A percentile compares a stretch with the other conserved stretches of the same genome.
Conservation (phyloP, 768 basidiomycete species). For the Fomitopsis serialis region DNA sequence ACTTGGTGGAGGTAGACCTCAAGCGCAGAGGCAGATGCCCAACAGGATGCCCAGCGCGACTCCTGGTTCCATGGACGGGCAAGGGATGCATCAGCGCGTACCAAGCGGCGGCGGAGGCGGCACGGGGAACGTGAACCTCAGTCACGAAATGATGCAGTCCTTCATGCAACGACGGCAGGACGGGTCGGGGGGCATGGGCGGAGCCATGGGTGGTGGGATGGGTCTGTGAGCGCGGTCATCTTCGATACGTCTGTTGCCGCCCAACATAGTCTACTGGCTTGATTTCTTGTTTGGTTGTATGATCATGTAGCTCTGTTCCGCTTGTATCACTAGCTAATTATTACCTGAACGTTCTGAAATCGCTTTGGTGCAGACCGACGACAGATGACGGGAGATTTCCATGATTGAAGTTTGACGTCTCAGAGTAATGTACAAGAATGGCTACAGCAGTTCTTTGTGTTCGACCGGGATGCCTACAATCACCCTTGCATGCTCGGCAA, state of each 20-base stretch:
- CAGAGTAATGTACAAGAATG: no score
- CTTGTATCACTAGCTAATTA: not conserved
- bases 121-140: conserved; percentile 20
- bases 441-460: no score
- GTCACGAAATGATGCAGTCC: conserved; percentile 40
- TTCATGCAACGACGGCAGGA: conserved; percentile 38
- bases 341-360: no score
- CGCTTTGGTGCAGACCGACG: no score
- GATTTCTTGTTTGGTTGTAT: no score
- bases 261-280: no score
- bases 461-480: no score
- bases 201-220: conserved; percentile 5
- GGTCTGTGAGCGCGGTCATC: not conserved
- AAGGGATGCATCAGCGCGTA: conserved; percentile 20
- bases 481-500: not conserved
- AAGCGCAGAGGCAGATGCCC: conserved; percentile 1
- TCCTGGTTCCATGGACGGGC: not conserved
- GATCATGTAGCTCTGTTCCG: not conserved
- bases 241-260: no score
- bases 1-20: not conserved
- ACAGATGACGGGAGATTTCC: no score
- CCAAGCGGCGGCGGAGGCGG: conserved; percentile 13
- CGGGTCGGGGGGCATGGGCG: conserved; percentile 13
- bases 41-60: not conserved
- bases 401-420: no score